Percentiles rank a stretch among this genome's conserved stretches.
Conservation (phyloP, 305 asterid species). For the Fraxinus paxiana region DNA sequence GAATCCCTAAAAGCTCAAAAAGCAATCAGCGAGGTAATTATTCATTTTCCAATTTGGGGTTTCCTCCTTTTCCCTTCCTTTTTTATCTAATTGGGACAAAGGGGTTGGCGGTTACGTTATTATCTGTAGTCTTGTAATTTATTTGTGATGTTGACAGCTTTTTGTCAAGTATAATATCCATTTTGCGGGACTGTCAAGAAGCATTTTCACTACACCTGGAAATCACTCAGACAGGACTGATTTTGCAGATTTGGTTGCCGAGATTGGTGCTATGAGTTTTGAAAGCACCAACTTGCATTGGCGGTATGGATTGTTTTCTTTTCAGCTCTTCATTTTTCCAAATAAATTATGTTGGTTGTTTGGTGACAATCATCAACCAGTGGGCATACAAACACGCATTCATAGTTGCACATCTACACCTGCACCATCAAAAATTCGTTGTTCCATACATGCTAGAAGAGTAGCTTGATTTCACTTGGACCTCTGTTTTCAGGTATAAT, state of each 20-base stretch:
- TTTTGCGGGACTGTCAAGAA: constrained; percentile 83
- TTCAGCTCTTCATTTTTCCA: constrained; percentile 13
- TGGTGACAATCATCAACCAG: constrained; percentile 15
- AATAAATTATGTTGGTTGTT: background rate
- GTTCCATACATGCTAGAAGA: constrained; percentile 16
- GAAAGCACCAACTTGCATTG: constrained; percentile 85
- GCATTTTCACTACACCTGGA: constrained; percentile 46
- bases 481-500: constrained; percentile 73
- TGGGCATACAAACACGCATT: constrained; percentile 14
- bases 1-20: constrained; percentile 96
- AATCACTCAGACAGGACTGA: constrained; percentile 57
- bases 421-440: constrained; percentile 12
- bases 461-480: constrained; percentile 25
- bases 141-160: constrained; percentile 54
- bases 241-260: constrained; percentile 76
- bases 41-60: constrained; percentile 12
- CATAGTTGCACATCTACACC: constrained; percentile 14
- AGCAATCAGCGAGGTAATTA: constrained; percentile 89
- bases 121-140: constrained; percentile 7
- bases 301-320: constrained; percentile 53
- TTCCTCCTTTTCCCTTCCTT: constrained; percentile 1
- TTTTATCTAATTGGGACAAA: constrained; percentile 3
- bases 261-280: constrained; percentile 80
- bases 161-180: constrained; percentile 89
- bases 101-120: background rate